Evolutionary conservation across 495 filamentous ascomycete species (phyloP).

Genomic region (Penicillium coffeae): DNA sequence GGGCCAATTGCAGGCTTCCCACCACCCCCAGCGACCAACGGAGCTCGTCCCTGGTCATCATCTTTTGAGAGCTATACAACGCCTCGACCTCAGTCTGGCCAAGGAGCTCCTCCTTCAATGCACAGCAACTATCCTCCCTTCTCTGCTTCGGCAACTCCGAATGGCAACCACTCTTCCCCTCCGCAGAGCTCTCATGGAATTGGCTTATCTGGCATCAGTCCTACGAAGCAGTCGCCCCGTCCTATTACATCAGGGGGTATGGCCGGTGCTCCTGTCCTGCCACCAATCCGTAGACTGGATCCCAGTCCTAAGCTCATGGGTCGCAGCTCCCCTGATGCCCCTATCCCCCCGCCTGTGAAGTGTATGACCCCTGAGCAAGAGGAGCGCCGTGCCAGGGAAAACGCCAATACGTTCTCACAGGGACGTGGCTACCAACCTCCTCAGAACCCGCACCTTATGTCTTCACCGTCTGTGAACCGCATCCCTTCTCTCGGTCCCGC

Average conservation of each 20-base stretch:
- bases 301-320: slow-evolving; percentile 50
- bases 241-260: slow-evolving; percentile 45
- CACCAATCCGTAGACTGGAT: slow-evolving; percentile 46
- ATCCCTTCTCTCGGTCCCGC: slow-evolving; percentile 35
- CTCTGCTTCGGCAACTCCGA: slow-evolving; percentile 29
- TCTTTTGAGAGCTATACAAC: slow-evolving; percentile 31
- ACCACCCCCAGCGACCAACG: slow-evolving; percentile 22
- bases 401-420: slow-evolving; percentile 31
- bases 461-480: slow-evolving; percentile 38
- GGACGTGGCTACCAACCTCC: slow-evolving; percentile 18
- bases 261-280: slow-evolving; percentile 43
- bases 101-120: slow-evolving; percentile 20
- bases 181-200: slow-evolving; percentile 52
- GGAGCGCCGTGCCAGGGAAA: slow-evolving; percentile 41
- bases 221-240: slow-evolving; percentile 65
- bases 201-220: slow-evolving; percentile 63
- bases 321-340: slow-evolving; percentile 44
- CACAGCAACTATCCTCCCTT: slow-evolving; percentile 30
- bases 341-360: slow-evolving; percentile 44
- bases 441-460: slow-evolving; percentile 27
- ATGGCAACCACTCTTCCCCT: slow-evolving; percentile 39
- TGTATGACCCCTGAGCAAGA: slow-evolving; percentile 49
- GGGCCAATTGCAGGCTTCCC: slow-evolving; percentile 45
- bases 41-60: slow-evolving; percentile 31
- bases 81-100: slow-evolving; percentile 29